phyloP scores from a whole-genome alignment of 164 flowering plant species.

The Buxus sempervirens region DNA sequence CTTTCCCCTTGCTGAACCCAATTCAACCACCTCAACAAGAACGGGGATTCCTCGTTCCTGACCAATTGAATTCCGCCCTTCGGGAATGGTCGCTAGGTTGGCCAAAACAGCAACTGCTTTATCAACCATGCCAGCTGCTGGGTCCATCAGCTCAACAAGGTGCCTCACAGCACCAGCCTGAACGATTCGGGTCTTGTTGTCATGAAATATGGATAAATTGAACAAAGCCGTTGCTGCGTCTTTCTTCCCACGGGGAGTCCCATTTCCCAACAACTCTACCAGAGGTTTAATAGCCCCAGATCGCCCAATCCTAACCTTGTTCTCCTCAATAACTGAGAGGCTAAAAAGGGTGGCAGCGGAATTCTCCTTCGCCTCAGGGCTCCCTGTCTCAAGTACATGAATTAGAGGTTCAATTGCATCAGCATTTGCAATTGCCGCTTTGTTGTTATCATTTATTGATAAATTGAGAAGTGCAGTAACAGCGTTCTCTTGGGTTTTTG shows the following conservation, averaged over 20 bases:
- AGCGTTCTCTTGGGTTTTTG: conserved; percentile 64
- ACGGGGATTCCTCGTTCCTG: conserved; percentile 78
- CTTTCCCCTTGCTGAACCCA: conserved; percentile 94
- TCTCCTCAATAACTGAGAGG: conserved; percentile 77
- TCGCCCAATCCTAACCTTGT: conserved; percentile 67
- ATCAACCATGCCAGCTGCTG: conserved; percentile 95
- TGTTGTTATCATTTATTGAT: conserved; percentile 87
- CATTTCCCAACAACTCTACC: conserved; percentile 79
- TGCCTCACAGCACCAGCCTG: conserved; percentile 79
- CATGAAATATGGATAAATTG: conserved; percentile 74
- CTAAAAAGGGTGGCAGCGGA: conserved; percentile 93
- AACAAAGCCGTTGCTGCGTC: conserved; percentile 94
- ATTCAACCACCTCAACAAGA: conserved; percentile 90
- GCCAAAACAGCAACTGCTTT: conserved; percentile 96
- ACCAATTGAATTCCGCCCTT: conserved; percentile 76
- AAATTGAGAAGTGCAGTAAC: conserved; percentile 88
- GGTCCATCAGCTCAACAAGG: conserved; percentile 94
- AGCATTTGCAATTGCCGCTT: conserved; percentile 69
- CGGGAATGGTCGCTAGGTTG: conserved; percentile 86
- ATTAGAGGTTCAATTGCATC: conserved; percentile 77
- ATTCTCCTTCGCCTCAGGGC: conserved; percentile 78
- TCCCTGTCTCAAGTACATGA: conserved; percentile 76
- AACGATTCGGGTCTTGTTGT: conserved; percentile 72
- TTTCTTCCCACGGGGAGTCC: conserved; percentile 86
- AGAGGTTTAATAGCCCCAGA: conserved; percentile 82